These are phyloP conservation scores for Ustilago trichophora DNA, from an alignment of 1,284 basidiomycete genomes.

Conservation along the genomic window DNA sequence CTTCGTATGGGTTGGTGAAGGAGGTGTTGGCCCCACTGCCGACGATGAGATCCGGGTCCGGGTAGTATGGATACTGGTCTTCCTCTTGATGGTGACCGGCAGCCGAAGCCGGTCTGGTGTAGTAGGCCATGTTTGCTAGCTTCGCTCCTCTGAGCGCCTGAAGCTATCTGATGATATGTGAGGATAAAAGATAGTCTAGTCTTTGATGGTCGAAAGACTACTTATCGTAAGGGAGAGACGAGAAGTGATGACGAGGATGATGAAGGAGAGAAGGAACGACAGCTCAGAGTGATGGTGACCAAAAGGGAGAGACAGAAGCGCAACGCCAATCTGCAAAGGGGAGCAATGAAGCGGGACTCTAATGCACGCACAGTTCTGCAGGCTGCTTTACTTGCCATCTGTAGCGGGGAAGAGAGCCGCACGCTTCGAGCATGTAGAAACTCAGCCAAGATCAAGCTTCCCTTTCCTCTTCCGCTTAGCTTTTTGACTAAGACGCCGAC, in stretches of 20 bases:
- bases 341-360: neutral
- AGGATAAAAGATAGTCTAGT: too few species aligned
- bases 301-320: too few species aligned
- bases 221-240: neutral
- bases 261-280: constrained; percentile 1
- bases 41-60: constrained; percentile 35
- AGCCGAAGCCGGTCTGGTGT: constrained; percentile 26
- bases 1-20: constrained; percentile 36
- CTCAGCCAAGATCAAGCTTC: constrained; percentile 22
- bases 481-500: neutral
- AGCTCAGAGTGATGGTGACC: neutral
- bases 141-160: neutral
- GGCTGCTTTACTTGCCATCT: neutral
- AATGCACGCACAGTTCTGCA: neutral
- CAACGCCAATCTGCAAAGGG: too few species aligned
- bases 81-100: constrained; percentile 23
- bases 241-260: too few species aligned
- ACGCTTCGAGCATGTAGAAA: constrained; percentile 9
- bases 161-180: too few species aligned
- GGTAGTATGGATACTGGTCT: constrained; percentile 44
- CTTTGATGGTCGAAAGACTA: too few species aligned
- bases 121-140: constrained; percentile 19
- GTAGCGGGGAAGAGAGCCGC: neutral
- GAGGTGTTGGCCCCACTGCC: constrained; percentile 17
- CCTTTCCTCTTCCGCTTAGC: too few species aligned